Evolutionary conservation across 1,284 basidiomycete species (phyloP), one percentile per base, ranked within the genome.

Genomic region (Papiliotrema nemorosa): DNA sequence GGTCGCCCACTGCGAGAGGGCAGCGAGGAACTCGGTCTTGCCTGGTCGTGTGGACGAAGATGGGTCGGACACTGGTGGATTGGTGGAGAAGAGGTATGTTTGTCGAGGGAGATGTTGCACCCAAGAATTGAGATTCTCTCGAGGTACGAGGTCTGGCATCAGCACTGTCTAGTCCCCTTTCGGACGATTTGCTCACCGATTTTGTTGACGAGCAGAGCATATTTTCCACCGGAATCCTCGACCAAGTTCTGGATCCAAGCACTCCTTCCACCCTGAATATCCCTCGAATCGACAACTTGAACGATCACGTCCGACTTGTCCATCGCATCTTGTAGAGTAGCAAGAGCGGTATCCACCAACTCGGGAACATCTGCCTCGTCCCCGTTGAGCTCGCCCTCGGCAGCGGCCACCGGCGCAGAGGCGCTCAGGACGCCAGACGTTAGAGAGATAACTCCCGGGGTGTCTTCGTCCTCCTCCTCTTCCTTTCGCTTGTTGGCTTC

Each of bases 221-320:
- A 62, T 45, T 62, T 62, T 18, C 71, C 70, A 7, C 59, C 65
- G 14, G 66, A 60, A 35, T 70, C 67, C 42, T 60, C 61, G 22
- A 80, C 77, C 41, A 84, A 67, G 44, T 82, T 75, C 73, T 91
- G 88, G 47, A 91, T 60, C 49, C 81, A 78, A 21, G 73, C 70
- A 62, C 84, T 87, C 53, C 87, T 77, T 64, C 80, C 85, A 9
- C 86, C 78, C 21, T 83, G 67, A 1, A 91, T 89, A 70, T 94
- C 91, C 41, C 90, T 80, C 1, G 87, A 88, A 68, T 96, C 91
- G 44, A 96, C 78, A 2, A 94, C 82, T 74, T 92, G 79, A 47
- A 97, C 66, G 7, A 97, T 75, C 4, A 92, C 85, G 69, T 98
- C 90, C 36, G 90, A 85, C 52, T 81, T 80, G 61, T 90, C 84